phyloP scores from a whole-genome alignment of 106 monocot species.

The Agapanthus africanus region DNA sequence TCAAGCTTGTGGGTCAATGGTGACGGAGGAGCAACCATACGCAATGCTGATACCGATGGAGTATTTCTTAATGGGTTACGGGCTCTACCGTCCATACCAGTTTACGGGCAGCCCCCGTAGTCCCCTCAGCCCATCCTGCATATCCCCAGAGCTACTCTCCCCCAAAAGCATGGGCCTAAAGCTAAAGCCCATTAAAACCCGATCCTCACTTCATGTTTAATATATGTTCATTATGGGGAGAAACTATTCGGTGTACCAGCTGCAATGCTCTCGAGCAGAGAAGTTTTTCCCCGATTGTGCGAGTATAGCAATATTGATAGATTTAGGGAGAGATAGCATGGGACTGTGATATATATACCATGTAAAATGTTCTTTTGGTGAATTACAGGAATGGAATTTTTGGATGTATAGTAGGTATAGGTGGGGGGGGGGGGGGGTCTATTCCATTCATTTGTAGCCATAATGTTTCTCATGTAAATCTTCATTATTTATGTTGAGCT shows the following conservation, averaged over 20 bases:
- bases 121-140: conserved; percentile 63
- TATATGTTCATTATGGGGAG: background rate
- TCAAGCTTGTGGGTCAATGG: conserved; percentile 68
- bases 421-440: background rate
- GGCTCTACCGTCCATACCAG: conserved; percentile 41
- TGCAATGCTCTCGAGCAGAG: too few species aligned
- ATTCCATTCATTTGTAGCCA: conserved; percentile 10
- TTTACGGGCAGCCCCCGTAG: conserved; percentile 49
- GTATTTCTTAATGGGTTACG: conserved; percentile 53
- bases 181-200: conserved; percentile 69
- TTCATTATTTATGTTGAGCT: background rate
- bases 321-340: background rate
- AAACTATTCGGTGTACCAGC: background rate
- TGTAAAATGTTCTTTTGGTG: conserved; percentile 1
- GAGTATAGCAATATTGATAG: background rate
- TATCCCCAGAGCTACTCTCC: conserved; percentile 59
- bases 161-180: conserved; percentile 80
- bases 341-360: background rate
- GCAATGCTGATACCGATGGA: conserved; percentile 73
- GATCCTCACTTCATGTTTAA: conserved; percentile 30
- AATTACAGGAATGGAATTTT: conserved; percentile 12
- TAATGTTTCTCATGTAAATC: background rate
- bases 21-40: conserved; percentile 77
- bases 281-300: too few species aligned
- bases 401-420: background rate